Conservation (phyloP, 768 basidiomycete species). For the Boletus rubroflammeus region DNA sequence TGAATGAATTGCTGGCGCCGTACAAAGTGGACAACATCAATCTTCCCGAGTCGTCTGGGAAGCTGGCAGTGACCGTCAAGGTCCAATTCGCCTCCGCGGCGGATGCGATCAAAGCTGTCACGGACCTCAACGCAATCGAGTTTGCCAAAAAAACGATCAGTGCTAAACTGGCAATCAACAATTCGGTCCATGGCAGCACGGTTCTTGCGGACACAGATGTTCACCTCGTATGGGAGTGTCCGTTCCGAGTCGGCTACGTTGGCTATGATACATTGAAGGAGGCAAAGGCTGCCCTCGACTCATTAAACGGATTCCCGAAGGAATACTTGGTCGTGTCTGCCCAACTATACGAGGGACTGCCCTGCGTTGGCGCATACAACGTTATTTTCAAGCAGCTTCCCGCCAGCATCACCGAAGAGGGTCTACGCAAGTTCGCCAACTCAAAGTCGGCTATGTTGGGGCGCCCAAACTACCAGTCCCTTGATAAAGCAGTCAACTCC, state of each 20-base stretch:
- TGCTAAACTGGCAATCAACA: slow-evolving; percentile 44
- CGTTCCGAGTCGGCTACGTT: slow-evolving; percentile 53
- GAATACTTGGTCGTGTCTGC: slow-evolving; percentile 45
- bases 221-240: slow-evolving; percentile 57
- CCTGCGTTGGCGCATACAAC: slow-evolving; percentile 54
- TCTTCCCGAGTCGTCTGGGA: slow-evolving; percentile 26
- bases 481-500: slow-evolving; percentile 33
- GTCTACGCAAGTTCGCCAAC: slow-evolving; percentile 43
- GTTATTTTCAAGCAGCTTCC: slow-evolving; percentile 60
- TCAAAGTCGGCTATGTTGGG: slow-evolving; percentile 51
- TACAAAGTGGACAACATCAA: slow-evolving; percentile 43
- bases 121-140: slow-evolving; percentile 44
- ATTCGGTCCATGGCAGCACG: slow-evolving; percentile 34
- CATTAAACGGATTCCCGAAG: slow-evolving; percentile 36
- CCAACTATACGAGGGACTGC: slow-evolving; percentile 51
- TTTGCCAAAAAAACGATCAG: slow-evolving; percentile 40
- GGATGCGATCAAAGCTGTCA: slow-evolving; percentile 52
- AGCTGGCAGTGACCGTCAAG: slow-evolving; percentile 33
- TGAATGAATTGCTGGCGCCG: slow-evolving; percentile 38
- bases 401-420: slow-evolving; percentile 36
- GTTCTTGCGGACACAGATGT: slow-evolving; percentile 52
- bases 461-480: slow-evolving; percentile 42
- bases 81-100: slow-evolving; percentile 46
- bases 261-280: slow-evolving; percentile 52
- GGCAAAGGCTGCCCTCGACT: slow-evolving; percentile 50